Evolutionary conservation across 805 yeast genomes (phyloP).

Genomic region (Starmera caribaea): DNA sequence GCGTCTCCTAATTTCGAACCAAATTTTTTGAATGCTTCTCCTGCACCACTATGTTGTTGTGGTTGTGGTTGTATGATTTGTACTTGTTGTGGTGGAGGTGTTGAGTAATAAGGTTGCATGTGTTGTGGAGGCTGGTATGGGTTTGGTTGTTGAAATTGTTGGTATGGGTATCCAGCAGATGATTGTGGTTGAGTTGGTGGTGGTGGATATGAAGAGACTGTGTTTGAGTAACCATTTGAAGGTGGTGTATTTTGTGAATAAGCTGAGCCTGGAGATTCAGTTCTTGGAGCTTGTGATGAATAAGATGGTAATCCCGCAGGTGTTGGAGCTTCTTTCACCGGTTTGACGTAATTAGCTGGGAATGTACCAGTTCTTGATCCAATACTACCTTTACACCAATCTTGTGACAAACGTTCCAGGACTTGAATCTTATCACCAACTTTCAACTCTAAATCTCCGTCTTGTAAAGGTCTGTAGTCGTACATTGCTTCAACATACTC

Average conservation of each 20-base stretch:
- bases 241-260: constrained; percentile 4
- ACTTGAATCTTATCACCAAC: constrained; percentile 66
- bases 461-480: constrained; percentile 64
- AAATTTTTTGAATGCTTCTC: constrained; percentile 41
- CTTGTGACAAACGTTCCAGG: constrained; percentile 62
- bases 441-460: constrained; percentile 57
- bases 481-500: constrained; percentile 61
- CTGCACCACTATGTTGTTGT: constrained; percentile 23
- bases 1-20: constrained; percentile 84
- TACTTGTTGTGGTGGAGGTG: constrained; percentile 38
- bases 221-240: constrained; percentile 1
- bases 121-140: constrained; percentile 11
- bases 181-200: constrained; percentile 2
- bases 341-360: constrained; percentile 77
- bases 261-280: no score
- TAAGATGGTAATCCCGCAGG: constrained; percentile 8
- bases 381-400: constrained; percentile 85
- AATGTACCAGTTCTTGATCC: constrained; percentile 66
- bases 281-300: constrained; percentile 2
- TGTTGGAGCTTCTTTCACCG: constrained; percentile 2
- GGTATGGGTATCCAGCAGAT: constrained; percentile 1
- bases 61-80: constrained; percentile 22
- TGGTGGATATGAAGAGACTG: constrained; percentile 3
- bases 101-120: constrained; percentile 16
- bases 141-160: constrained; percentile 8